These are phyloP conservation scores for Aspergillus tubingensis DNA, from an alignment of 2,329 filamentous ascomycete genomes.

Conservation along the genomic window DNA sequence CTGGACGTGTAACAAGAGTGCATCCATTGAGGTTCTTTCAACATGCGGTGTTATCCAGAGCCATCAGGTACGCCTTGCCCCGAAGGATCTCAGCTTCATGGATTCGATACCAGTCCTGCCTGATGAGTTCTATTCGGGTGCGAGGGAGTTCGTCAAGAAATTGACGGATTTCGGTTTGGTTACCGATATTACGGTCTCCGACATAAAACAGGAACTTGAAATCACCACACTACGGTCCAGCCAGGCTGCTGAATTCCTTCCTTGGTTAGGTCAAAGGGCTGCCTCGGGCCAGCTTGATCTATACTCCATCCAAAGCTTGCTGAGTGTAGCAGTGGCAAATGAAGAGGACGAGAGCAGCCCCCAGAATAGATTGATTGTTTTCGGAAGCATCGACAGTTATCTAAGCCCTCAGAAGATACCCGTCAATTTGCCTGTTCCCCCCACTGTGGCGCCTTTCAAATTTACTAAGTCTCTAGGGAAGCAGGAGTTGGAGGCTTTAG, in stretches of 20 bases:
- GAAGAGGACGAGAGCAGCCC: conserved; percentile 60
- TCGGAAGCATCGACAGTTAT: conserved; percentile 74
- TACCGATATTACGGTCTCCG: conserved; percentile 80
- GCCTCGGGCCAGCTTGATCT: conserved; percentile 71
- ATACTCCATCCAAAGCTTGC: conserved; percentile 66
- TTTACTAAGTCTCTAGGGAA: conserved; percentile 71
- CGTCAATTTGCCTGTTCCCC: conserved; percentile 75
- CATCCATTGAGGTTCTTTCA: conserved; percentile 84
- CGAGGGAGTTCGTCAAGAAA: conserved; percentile 73
- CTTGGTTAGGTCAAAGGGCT: conserved; percentile 77
- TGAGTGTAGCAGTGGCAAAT: conserved; percentile 67
- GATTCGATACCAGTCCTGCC: conserved; percentile 86
- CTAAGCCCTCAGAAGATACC: conserved; percentile 77
- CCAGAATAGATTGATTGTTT: conserved; percentile 70
- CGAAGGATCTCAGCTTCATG: conserved; percentile 73
- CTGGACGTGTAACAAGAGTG: conserved; percentile 84
- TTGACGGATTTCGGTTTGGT: conserved; percentile 83
- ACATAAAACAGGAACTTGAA: conserved; percentile 82
- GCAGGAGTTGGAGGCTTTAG: conserved; percentile 73
- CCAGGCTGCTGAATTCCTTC: conserved; percentile 80
- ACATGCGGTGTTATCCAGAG: conserved; percentile 85
- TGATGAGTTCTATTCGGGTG: conserved; percentile 67
- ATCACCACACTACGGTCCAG: conserved; percentile 75
- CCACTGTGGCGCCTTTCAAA: conserved; percentile 79
- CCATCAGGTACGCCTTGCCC: conserved; percentile 75